phyloP scores from a whole-genome alignment of 225 moss, liverwort and hornwort species.

The Polytrichum formosum region DNA sequence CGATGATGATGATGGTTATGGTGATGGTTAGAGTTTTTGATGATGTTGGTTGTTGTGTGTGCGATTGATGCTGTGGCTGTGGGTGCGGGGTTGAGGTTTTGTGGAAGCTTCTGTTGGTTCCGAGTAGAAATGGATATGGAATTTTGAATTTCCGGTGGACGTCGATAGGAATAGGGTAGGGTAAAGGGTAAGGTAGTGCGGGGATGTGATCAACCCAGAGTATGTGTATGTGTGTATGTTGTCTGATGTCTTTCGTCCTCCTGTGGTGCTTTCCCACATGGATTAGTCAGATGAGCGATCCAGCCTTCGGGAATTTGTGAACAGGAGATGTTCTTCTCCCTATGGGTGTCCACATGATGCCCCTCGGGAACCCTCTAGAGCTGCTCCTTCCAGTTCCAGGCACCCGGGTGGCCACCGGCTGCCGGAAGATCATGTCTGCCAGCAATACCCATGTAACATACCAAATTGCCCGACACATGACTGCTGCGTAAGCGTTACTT shows the following conservation, averaged over 20 bases:
- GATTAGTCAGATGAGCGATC: slow-evolving; percentile 5
- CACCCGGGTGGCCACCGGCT: slow-evolving; percentile 1
- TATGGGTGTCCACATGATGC: too few species aligned
- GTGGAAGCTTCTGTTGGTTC: too few species aligned
- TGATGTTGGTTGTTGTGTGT: too few species aligned
- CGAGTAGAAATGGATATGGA: too few species aligned
- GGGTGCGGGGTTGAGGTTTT: too few species aligned
- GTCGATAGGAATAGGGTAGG: too few species aligned
- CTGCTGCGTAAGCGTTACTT: slow-evolving; percentile 18
- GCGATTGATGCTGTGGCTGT: too few species aligned
- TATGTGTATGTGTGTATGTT: neutral
- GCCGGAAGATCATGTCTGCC: slow-evolving; percentile 6
- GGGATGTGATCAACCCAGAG: neutral
- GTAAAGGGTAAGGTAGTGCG: too few species aligned
- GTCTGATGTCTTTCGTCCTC: neutral
- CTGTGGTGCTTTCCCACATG: neutral
- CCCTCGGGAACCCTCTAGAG: neutral
- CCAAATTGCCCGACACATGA: slow-evolving; percentile 21
- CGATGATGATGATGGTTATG: too few species aligned
- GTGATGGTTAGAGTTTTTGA: too few species aligned
- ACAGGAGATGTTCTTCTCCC: neutral
- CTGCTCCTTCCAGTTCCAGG: slow-evolving; percentile 10
- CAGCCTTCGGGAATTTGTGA: neutral
- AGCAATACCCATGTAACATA: neutral
- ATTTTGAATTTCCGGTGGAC: too few species aligned